These are phyloP conservation scores for Anisogramma anomala DNA, from an alignment of 2,329 filamentous ascomycete species.

Conservation along the genomic window DNA sequence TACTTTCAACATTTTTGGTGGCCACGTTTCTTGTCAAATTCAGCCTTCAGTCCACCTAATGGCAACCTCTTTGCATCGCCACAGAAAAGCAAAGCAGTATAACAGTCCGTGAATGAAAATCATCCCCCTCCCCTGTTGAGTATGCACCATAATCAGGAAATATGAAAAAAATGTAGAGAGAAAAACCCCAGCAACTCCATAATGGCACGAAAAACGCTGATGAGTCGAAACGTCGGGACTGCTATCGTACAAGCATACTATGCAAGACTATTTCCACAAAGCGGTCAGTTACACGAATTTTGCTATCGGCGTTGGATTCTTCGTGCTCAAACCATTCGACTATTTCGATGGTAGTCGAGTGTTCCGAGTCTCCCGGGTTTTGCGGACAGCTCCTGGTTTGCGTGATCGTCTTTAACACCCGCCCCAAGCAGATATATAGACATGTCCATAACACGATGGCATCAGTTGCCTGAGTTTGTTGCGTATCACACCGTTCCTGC, in stretches of 20 bases:
- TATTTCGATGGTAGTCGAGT: too few relatives aligned
- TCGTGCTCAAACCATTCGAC: too few relatives aligned
- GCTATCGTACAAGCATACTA: slow-evolving; percentile 8
- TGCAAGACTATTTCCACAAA: slow-evolving; percentile 1
- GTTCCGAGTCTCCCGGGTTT: not conserved
- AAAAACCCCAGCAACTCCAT: slow-evolving; percentile 3
- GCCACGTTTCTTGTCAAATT: too few relatives aligned
- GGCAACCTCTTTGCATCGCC: too few relatives aligned
- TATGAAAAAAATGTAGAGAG: slow-evolving; percentile 1
- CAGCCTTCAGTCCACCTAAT: too few relatives aligned
- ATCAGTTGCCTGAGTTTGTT: not conserved
- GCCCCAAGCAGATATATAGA: not conserved
- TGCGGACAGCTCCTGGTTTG: not conserved
- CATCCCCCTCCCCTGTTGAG: too few relatives aligned
- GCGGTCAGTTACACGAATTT: not conserved
- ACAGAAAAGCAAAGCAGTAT: too few relatives aligned
- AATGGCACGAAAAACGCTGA: slow-evolving; percentile 3
- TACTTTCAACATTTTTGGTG: too few relatives aligned
- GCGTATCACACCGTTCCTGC: not conserved
- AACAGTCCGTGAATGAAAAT: too few relatives aligned
- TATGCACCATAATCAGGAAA: slow-evolving; percentile 6
- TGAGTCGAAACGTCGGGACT: slow-evolving; percentile 1
- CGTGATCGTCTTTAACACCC: not conserved
- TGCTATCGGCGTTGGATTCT: too few relatives aligned
- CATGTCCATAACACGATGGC: not conserved